These are phyloP conservation scores for Nemania serpens DNA, from an alignment of 2,329 filamentous ascomycete species.

Conservation along the genomic window DNA sequence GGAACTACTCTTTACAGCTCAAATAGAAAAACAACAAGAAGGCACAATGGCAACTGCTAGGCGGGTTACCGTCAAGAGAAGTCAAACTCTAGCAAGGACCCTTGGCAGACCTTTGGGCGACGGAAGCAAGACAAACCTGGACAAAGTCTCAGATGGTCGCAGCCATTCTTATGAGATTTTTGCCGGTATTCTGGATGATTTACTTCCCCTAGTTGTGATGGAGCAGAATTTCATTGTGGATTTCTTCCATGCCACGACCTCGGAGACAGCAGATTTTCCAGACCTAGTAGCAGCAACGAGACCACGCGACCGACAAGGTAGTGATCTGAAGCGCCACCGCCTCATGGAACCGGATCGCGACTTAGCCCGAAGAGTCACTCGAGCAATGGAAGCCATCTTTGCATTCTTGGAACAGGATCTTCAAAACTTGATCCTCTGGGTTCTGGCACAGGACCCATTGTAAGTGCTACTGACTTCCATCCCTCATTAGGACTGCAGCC, in stretches of 20 bases:
- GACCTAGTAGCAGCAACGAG: constrained; percentile 72
- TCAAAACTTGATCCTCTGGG: constrained; percentile 82
- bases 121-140: constrained; percentile 54
- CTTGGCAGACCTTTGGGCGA: constrained; percentile 72
- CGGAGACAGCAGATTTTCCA: constrained; percentile 80
- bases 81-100: constrained; percentile 80
- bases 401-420: constrained; percentile 79
- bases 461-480: constrained; percentile 54
- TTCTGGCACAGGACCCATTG: constrained; percentile 77
- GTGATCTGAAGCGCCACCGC: constrained; percentile 73
- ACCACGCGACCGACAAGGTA: constrained; percentile 71
- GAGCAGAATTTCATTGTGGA: constrained; percentile 98
- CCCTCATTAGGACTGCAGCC: neutral
- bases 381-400: constrained; percentile 88
- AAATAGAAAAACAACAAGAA: constrained; percentile 83
- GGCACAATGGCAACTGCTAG: constrained; percentile 74
- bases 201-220: constrained; percentile 81
- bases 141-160: constrained; percentile 67
- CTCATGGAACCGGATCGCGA: constrained; percentile 88
- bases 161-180: constrained; percentile 83
- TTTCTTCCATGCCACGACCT: constrained; percentile 91
- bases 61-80: constrained; percentile 92
- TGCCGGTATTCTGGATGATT: constrained; percentile 76
- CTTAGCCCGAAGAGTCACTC: constrained; percentile 81
- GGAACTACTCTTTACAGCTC: constrained; percentile 85